phyloP scores from a whole-genome alignment of 345 rosid genomes.

The Sapria himalayana region DNA sequence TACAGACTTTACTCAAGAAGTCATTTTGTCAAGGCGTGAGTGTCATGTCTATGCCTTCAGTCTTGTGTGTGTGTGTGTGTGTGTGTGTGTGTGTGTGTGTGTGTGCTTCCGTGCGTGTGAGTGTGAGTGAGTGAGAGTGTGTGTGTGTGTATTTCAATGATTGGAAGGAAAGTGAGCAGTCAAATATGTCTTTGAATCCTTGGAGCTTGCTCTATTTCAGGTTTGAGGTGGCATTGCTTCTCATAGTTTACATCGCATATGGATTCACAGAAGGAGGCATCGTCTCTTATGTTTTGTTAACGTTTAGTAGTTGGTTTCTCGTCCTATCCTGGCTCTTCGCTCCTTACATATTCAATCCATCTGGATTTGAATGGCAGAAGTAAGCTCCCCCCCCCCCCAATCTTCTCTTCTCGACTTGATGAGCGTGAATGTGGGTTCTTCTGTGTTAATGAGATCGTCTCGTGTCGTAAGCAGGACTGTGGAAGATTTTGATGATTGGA shows the following conservation, averaged over 20 bases:
- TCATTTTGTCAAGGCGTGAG: conserved; percentile 97
- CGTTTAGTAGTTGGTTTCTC: conserved; percentile 94
- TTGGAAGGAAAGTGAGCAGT: not conserved
- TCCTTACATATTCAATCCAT: conserved; percentile 96
- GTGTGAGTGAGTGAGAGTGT: no score
- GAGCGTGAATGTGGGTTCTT: no score
- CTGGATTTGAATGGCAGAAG: conserved; percentile 99
- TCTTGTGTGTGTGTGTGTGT: conserved; percentile 3
- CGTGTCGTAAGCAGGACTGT: conserved; percentile 50
- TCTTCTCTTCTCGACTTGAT: not conserved
- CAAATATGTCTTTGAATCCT: conserved; percentile 2
- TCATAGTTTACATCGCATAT: conserved; percentile 83
- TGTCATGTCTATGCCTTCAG: conserved; percentile 1
- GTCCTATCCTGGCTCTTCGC: conserved; percentile 98
- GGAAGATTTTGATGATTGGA: conserved; percentile 96
- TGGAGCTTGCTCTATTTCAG: conserved; percentile 19
- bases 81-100: conserved; percentile 1
- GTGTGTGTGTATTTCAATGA: not conserved
- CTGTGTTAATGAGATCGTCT: not conserved
- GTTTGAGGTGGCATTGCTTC: conserved; percentile 89
- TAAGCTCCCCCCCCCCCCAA: conserved; percentile 15
- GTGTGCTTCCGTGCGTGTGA: no score
- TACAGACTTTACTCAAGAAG: conserved; percentile 95
- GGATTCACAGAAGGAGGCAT: conserved; percentile 69
- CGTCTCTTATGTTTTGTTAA: conserved; percentile 47